Percentiles rank a stretch among this genome's conserved stretches.
These are phyloP conservation scores for Brettanomyces nanus DNA, from an alignment of 805 yeast genomes.

Conservation along the genomic window DNA sequence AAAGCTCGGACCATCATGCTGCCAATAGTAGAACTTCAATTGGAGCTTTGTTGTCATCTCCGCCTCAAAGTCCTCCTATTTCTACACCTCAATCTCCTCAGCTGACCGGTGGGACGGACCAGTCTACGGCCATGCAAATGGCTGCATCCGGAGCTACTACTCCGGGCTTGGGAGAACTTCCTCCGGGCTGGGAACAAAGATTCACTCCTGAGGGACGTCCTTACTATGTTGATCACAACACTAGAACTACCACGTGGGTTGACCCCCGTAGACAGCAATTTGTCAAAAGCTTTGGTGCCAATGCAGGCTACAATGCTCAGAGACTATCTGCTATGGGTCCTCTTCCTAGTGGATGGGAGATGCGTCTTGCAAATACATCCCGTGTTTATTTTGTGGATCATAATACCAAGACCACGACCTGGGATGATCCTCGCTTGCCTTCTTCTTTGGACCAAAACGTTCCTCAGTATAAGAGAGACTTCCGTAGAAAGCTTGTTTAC, in stretches of 20 bases:
- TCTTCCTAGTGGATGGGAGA: conserved; percentile 98
- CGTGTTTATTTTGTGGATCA: conserved; percentile 98
- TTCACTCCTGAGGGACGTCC: conserved; percentile 98
- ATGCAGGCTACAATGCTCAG: conserved; percentile 92
- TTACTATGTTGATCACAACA: conserved; percentile 96
- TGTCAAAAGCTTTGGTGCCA: conserved; percentile 87
- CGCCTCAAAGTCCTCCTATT: conserved; percentile 21
- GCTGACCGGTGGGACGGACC: conserved; percentile 32
- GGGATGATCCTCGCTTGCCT: conserved; percentile 99
- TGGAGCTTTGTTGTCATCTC: conserved; percentile 19
- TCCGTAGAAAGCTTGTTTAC: conserved; percentile 93
- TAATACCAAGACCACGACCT: conserved; percentile 97
- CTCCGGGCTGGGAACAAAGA: conserved; percentile 99
- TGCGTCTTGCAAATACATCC: conserved; percentile 98
- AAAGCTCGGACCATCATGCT: conserved; percentile 64
- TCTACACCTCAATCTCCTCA: conserved; percentile 25
- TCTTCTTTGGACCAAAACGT: conserved; percentile 96
- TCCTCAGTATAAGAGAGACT: conserved; percentile 98
- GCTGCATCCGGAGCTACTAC: conserved; percentile 84
- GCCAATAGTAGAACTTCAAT: conserved; percentile 23
- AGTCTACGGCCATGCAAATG: conserved; percentile 38
- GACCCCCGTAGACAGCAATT: conserved; percentile 99
- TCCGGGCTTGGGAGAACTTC: conserved; percentile 92
- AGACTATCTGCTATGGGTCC: conserved; percentile 98
- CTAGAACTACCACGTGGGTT: conserved; percentile 99